Percentiles rank a stretch among this genome's conserved stretches.
Conservation (phyloP, 805 yeast genomes). For the Zygotorulaspora chibaensis region DNA sequence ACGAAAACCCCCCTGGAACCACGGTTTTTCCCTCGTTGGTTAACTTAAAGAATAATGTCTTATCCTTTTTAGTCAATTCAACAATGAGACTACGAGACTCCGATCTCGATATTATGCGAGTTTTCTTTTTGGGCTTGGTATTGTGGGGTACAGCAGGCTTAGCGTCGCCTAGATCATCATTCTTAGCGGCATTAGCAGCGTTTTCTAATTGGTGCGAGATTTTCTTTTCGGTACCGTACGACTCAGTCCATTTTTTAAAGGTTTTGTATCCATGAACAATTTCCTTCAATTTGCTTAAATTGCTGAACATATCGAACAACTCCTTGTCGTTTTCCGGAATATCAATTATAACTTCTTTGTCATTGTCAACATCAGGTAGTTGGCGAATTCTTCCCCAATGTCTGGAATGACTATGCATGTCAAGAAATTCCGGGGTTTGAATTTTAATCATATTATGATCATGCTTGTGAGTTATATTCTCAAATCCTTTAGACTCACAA, state of each 20-base stretch:
- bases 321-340: constrained; percentile 19
- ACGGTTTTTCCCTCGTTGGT: constrained; percentile 9
- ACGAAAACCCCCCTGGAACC: constrained; percentile 15
- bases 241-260: constrained; percentile 14
- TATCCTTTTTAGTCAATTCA: constrained; percentile 16
- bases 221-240: constrained; percentile 12
- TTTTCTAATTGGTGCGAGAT: background rate
- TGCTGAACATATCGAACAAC: constrained; percentile 25
- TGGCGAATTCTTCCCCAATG: background rate
- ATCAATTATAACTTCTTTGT: constrained; percentile 19
- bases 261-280: constrained; percentile 19
- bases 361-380: background rate
- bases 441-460: constrained; percentile 22
- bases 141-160: no score
- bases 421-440: constrained; percentile 10
- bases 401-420: constrained; percentile 1
- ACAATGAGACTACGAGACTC: constrained; percentile 5
- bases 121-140: background rate
- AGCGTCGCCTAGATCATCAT: background rate
- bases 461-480: constrained; percentile 16
- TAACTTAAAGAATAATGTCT: constrained; percentile 16
- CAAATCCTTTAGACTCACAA: constrained; percentile 27
- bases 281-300: constrained; percentile 20
- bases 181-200: background rate
- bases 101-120: background rate